Base-by-base conservation (phyloP, 768 basidiomycete species). In the Mycena pura region DNA sequence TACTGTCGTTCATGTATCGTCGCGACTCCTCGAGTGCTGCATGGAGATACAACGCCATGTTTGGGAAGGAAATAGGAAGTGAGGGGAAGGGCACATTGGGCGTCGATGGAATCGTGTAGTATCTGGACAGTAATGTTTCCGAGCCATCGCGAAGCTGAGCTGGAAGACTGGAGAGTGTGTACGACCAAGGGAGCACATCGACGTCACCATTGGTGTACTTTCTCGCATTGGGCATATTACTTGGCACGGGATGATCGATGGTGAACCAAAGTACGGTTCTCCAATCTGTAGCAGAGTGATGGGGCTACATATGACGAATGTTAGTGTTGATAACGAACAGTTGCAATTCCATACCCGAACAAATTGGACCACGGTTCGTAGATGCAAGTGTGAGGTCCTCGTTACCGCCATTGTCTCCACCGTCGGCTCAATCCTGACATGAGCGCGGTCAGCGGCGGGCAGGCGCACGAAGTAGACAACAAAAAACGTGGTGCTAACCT, bases 291-390 rank as follows among this genome's bases (percentile, higher is more conserved):
- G 87, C 81, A 19, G 79, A 69, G 36, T 81, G 84, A 67, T 89
- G 85, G 9, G 87, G 79, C 90, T 92, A 55, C 27, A 43, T 62
- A 43, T 61, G 28, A 9, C 21, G 19, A 17, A 32, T 28, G 24
- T 53, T 13, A 54, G 19, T 15, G 11, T 44, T 9, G 10, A 19
- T 28, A 44, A 29, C 45, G 9, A 27, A 17, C 24, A 31, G 32
- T 25, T 8, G 22, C 21, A 21, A 27, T 29, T 17, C 67, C 82
- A 51, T 66, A 91, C 92, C 80, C 87, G 90, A 48, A 92, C 80
- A 67, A 93, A 92, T 68, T 93, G 92, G 55, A 94, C 75, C 0
- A 93, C 89, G 0, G 87, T 87, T 39, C 92, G 87, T 43, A 94
- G 75, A 60, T 81, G 82, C 49, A 88, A 77, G 6, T 84, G 83